A percentile compares a stretch with the other conserved stretches of the same genome.
phyloP scores from a whole-genome alignment of 257 asterid species.

The Anisodus tanguticus region DNA sequence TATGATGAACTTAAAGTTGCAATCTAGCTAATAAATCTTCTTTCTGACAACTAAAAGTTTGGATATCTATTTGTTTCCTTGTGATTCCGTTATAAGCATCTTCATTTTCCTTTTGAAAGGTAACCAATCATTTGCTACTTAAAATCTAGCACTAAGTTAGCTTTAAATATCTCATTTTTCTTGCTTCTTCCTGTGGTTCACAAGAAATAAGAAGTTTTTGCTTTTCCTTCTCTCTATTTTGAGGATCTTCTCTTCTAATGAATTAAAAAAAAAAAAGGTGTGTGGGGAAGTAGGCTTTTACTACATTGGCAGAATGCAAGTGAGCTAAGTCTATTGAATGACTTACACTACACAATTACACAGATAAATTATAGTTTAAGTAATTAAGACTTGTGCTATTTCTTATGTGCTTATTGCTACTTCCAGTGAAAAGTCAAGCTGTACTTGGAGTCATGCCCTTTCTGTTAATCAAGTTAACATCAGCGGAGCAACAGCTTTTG shows the following conservation, averaged over 20 bases:
- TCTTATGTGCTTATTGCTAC: not conserved
- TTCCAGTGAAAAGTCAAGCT: slow-evolving; percentile 78
- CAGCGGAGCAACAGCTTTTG: slow-evolving; percentile 73
- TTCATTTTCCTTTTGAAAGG: not conserved
- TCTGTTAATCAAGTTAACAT: slow-evolving; percentile 71
- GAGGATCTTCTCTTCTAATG: not conserved
- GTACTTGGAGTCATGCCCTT: slow-evolving; percentile 67
- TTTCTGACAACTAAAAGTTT: not conserved
- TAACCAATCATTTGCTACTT: not conserved
- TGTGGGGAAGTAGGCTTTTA: not conserved
- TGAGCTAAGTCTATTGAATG: not conserved
- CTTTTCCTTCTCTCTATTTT: not conserved
- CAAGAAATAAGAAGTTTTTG: not conserved
- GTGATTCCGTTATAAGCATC: not conserved
- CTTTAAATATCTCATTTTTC: not conserved
- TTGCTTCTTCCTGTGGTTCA: slow-evolving; percentile 8
- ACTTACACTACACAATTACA: not conserved
- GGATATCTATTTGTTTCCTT: not conserved
- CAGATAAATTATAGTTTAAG: not conserved
- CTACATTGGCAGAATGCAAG: not conserved
- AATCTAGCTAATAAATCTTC: not conserved
- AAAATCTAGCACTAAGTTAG: not conserved
- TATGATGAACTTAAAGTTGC: not conserved
- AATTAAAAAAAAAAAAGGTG: not conserved
- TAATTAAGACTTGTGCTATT: not conserved